These are phyloP conservation scores for Podospora bellae-mahoneyi DNA, from an alignment of 495 filamentous ascomycete species.

Conservation along the genomic window DNA sequence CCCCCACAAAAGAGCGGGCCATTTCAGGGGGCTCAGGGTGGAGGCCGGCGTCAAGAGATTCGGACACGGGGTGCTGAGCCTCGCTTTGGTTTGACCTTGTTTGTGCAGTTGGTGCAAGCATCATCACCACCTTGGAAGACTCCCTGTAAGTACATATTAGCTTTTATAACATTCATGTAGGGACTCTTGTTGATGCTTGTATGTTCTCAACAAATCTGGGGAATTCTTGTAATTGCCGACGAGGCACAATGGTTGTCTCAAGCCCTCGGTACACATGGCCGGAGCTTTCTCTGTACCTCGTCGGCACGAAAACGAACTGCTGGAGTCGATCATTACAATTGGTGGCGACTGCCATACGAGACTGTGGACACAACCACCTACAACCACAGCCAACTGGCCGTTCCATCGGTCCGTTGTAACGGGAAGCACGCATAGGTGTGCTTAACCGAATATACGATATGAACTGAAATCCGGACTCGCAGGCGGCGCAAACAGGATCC, in stretches of 20 bases:
- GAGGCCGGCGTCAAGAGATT: conserved; percentile 9
- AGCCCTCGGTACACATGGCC: neutral
- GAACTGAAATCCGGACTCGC: neutral
- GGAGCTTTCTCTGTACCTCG: too few relatives aligned
- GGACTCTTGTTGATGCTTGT: too few relatives aligned
- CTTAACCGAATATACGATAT: neutral
- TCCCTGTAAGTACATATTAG: neutral
- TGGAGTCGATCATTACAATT: conserved; percentile 10
- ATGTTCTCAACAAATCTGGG: too few relatives aligned
- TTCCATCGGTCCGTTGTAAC: neutral
- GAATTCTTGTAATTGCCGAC: too few relatives aligned
- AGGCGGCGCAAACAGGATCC: neutral
- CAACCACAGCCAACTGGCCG: neutral
- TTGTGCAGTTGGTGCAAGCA: neutral
- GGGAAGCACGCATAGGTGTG: too few relatives aligned
- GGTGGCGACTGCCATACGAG: conserved; percentile 3
- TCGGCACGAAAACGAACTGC: conserved; percentile 4
- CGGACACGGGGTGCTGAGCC: neutral
- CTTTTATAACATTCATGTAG: neutral
- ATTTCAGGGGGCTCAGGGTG: conserved; percentile 19
- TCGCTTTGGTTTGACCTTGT: neutral
- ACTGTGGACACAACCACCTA: neutral
- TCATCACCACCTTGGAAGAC: neutral
- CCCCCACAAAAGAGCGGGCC: conserved; percentile 10
- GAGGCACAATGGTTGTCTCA: neutral